Conservation (phyloP, 148 eudicot species). For the Chenopodium quinoa region DNA sequence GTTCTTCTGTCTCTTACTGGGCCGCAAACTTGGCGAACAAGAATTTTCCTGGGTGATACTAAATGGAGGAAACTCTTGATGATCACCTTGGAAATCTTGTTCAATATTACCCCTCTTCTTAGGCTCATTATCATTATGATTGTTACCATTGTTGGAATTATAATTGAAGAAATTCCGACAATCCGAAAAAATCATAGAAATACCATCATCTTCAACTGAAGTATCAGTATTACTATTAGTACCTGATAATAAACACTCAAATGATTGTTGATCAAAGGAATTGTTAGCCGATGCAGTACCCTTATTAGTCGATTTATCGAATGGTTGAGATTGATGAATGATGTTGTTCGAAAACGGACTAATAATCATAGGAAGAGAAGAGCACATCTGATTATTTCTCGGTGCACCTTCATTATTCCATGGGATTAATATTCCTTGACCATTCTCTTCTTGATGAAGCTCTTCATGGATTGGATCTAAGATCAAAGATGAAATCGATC, state of each 20-base stretch:
- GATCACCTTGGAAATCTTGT: neutral
- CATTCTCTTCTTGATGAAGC: neutral
- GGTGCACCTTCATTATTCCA: constrained; percentile 25
- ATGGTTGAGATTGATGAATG: constrained; percentile 14
- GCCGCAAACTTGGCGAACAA: neutral
- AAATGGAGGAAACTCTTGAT: neutral
- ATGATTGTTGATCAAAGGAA: constrained; percentile 42
- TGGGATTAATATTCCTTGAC: neutral
- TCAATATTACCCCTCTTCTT: neutral
- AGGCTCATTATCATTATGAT: neutral
- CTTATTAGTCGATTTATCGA: constrained; percentile 8
- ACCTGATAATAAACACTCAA: constrained; percentile 46
- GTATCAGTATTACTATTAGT: constrained; percentile 54
- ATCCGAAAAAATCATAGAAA: constrained; percentile 49
- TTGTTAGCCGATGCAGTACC: constrained; percentile 22
- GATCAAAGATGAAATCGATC: constrained; percentile 4
- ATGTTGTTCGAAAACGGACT: neutral
- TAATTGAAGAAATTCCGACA: constrained; percentile 32
- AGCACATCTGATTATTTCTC: neutral
- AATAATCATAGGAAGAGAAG: neutral
- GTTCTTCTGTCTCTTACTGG: neutral
- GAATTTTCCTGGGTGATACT: neutral
- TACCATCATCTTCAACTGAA: constrained; percentile 36
- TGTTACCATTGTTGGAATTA: neutral
- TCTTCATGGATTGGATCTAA: constrained; percentile 23